Conservation (phyloP, 768 basidiomycete species). For the Boletus bicolor region DNA sequence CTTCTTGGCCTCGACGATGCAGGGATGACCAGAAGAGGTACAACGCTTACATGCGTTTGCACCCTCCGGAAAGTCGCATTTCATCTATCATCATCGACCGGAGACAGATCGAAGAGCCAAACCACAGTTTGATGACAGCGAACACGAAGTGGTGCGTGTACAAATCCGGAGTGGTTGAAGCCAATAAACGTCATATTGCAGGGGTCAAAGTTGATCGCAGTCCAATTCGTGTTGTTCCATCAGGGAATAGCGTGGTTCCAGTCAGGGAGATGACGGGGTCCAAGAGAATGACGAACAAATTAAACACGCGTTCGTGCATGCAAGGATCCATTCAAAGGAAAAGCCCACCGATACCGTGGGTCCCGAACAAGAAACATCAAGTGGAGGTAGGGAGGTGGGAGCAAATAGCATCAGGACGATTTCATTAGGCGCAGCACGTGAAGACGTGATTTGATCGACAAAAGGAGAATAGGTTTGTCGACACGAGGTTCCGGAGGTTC, state of each 20-base stretch:
- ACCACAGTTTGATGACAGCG: slow-evolving; percentile 7
- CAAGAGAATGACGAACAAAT: slow-evolving; percentile 4
- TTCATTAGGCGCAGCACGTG: slow-evolving; percentile 1
- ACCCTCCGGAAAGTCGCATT: slow-evolving; percentile 73
- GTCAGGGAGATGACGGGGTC: slow-evolving; percentile 1
- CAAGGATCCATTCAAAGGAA: slow-evolving; percentile 1
- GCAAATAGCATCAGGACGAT: background rate
- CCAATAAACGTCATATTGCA: slow-evolving; percentile 10
- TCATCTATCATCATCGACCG: slow-evolving; percentile 55
- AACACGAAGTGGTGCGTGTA: background rate
- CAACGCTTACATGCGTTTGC: slow-evolving; percentile 80
- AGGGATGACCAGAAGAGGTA: slow-evolving; percentile 66
- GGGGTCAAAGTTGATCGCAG: slow-evolving; percentile 2
- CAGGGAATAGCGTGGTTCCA: slow-evolving; percentile 2
- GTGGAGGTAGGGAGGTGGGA: background rate
- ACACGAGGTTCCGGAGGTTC: slow-evolving; percentile 30
- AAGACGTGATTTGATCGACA: background rate
- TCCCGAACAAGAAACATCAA: slow-evolving; percentile 14
- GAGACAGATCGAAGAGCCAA: slow-evolving; percentile 9
- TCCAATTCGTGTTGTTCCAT: slow-evolving; percentile 10
- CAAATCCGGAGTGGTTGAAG: background rate
- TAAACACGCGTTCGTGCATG: background rate
- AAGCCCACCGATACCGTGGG: slow-evolving; percentile 5
- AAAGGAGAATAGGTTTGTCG: slow-evolving; percentile 5
- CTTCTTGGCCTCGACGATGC: slow-evolving; percentile 82